These are phyloP conservation scores for Eucalyptus paniculata DNA, from an alignment of 345 rosid genomes.

Conservation along the genomic window DNA sequence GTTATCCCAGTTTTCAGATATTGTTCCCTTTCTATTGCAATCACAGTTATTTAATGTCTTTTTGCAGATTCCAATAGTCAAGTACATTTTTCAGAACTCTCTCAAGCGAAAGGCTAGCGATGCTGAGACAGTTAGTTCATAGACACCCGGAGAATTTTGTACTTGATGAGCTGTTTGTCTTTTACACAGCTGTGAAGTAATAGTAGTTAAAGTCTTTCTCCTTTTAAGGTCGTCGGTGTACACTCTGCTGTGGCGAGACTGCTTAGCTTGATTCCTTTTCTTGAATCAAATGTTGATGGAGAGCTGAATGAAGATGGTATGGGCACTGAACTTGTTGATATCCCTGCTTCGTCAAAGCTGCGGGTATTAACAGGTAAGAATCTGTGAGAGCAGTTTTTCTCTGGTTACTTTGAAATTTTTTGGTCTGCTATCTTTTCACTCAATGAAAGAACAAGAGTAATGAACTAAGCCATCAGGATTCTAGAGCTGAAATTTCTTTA, in stretches of 20 bases:
- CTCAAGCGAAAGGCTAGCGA: conserved; percentile 77
- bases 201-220: background rate
- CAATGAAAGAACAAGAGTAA: background rate
- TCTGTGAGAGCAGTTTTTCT: background rate
- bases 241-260: conserved; percentile 46
- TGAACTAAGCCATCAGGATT: background rate
- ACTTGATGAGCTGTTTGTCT: background rate
- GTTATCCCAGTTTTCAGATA: background rate
- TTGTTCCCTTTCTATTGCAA: background rate
- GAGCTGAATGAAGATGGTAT: conserved; percentile 32
- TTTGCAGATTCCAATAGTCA: conserved; percentile 58
- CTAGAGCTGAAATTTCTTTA: background rate
- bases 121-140: conserved; percentile 53
- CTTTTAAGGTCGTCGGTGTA: conserved; percentile 51
- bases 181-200: background rate
- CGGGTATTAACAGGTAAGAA: conserved; percentile 55
- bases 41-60: background rate
- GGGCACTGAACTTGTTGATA: conserved; percentile 32
- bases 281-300: conserved; percentile 23
- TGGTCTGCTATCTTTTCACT: background rate
- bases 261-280: conserved; percentile 42
- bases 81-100: conserved; percentile 58
- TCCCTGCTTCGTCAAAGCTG: conserved; percentile 32
- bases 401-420: background rate
- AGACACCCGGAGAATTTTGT: background rate